Conservation (phyloP, 2,329 filamentous ascomycete genomes). For the Fusarium sp. region DNA sequence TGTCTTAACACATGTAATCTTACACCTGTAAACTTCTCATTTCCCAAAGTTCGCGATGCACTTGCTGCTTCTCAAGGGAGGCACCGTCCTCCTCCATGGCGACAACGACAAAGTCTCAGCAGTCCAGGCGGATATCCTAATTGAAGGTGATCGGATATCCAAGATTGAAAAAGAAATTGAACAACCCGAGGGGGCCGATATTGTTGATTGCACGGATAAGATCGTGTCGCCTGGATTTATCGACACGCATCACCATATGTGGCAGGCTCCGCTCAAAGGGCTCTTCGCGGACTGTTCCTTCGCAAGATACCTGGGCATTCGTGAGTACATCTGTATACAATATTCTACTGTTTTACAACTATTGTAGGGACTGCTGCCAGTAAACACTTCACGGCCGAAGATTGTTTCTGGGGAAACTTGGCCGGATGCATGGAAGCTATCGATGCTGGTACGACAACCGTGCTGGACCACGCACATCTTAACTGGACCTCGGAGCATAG, state of each 20-base stretch:
- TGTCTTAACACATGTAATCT: neutral
- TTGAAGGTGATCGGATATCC: slow-evolving; percentile 17
- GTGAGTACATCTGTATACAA: neutral
- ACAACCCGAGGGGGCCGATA: neutral
- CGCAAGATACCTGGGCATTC: slow-evolving; percentile 10
- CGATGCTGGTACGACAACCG: slow-evolving; percentile 32
- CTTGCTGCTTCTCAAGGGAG: slow-evolving; percentile 13
- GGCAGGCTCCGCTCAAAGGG: slow-evolving; percentile 22
- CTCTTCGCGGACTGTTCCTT: slow-evolving; percentile 14
- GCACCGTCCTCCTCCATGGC: slow-evolving; percentile 31
- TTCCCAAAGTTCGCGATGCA: neutral
- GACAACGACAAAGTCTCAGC: slow-evolving; percentile 13
- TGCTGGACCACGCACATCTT: slow-evolving; percentile 29
- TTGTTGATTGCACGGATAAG: slow-evolving; percentile 21
- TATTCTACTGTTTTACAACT: too few relatives aligned
- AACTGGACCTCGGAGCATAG: slow-evolving; percentile 11
- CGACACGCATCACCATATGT: slow-evolving; percentile 25
- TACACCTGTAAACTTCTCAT: too few relatives aligned
- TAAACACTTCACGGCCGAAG: neutral
- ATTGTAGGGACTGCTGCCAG: neutral
- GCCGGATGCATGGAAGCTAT: slow-evolving; percentile 29
- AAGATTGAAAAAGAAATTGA: slow-evolving; percentile 4
- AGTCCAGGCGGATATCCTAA: slow-evolving; percentile 10
- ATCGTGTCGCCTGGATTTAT: slow-evolving; percentile 28
- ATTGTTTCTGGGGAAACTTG: slow-evolving; percentile 34